phyloP scores from a whole-genome alignment of 2,329 filamentous ascomycete genomes.

The Claviceps sp. region DNA sequence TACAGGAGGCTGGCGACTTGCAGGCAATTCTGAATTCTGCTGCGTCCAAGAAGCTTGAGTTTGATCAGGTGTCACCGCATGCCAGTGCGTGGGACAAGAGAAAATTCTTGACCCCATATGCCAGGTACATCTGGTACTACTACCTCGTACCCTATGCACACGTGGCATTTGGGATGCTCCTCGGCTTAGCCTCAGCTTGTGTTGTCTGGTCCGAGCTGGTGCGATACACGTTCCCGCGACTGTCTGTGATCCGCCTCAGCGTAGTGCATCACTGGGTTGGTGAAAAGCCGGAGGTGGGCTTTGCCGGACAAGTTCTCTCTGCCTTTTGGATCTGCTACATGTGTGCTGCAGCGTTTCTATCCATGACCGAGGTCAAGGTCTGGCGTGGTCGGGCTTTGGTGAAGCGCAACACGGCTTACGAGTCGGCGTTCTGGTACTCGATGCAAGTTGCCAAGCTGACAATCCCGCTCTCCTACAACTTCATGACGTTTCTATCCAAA shows the following conservation, averaged over 20 bases:
- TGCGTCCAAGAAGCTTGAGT: conserved; percentile 67
- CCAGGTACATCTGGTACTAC: conserved; percentile 65
- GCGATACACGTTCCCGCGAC: conserved; percentile 62
- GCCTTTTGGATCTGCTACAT: conserved; percentile 91
- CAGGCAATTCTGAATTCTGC: conserved; percentile 77
- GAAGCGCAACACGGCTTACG: conserved; percentile 77
- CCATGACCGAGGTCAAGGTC: conserved; percentile 87
- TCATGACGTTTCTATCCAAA: conserved; percentile 73
- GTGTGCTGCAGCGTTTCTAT: conserved; percentile 77
- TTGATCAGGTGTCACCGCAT: conserved; percentile 45
- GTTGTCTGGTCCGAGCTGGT: conserved; percentile 92
- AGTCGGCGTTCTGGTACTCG: conserved; percentile 92
- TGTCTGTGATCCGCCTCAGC: conserved; percentile 55
- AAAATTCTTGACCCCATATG: conserved; percentile 62
- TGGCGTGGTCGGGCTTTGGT: conserved; percentile 93
- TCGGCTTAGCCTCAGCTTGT: conserved; percentile 62
- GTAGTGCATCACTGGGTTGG: conserved; percentile 65
- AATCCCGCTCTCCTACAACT: conserved; percentile 90
- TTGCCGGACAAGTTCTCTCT: conserved; percentile 74
- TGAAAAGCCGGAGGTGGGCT: conserved; percentile 62
- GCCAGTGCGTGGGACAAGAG: conserved; percentile 39
- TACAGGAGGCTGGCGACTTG: conserved; percentile 58
- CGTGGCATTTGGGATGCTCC: conserved; percentile 49
- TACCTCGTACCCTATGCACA: conserved; percentile 58
- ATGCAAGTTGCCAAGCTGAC: conserved; percentile 85